Evolutionary conservation across 306 rosid species (phyloP), one percentile per base, ranked within the genome.

Genomic region (Dryas drummondii): DNA sequence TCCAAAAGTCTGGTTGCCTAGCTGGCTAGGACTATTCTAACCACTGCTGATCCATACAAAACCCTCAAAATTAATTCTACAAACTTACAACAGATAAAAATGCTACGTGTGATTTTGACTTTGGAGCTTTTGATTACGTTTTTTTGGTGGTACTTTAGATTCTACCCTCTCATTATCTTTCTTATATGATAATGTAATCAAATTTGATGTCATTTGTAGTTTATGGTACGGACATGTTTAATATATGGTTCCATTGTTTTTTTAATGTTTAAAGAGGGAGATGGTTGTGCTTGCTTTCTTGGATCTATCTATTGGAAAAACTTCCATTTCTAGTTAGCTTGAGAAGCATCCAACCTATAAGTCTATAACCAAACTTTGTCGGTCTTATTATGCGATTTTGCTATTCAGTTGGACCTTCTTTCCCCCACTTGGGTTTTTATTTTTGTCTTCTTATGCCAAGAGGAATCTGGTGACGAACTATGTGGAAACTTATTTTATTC

Each of bases 391-490:
- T 72, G 76, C 78, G 85, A 65, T 86, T 58, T 72, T 62, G 37
- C 47, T 69, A 63, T 71, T 73, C 42, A 12, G 62, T 68, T 78
- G 68, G 75, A 61, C 76, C 77, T 70, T 53, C 46, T 71, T 72
- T 83, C 70, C 48, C 63, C 48, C 63, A 54, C n/a, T 37, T 73
- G 52, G 45, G 57, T 73, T 45, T 55, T 27, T 72, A n/a, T 44
- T 66, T 71, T 51, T 52, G 44, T 74, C 79, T 79, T 41, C 81
- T 26, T 70, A 7, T 76, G 7, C 61, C 26, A 68, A 71, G 76
- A 72, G 77, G 89, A 83, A 83, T 89, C 85, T 79, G 50, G 83
- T 45, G 75, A 72, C 44, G 80, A 81, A 74, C 76, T 65, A 66
- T 61, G 60, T 71, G 49, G 79, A 77, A 71, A 76, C 49, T 66